Base-by-base conservation (phyloP, 768 basidiomycete genomes). In the Russula lepida region DNA sequence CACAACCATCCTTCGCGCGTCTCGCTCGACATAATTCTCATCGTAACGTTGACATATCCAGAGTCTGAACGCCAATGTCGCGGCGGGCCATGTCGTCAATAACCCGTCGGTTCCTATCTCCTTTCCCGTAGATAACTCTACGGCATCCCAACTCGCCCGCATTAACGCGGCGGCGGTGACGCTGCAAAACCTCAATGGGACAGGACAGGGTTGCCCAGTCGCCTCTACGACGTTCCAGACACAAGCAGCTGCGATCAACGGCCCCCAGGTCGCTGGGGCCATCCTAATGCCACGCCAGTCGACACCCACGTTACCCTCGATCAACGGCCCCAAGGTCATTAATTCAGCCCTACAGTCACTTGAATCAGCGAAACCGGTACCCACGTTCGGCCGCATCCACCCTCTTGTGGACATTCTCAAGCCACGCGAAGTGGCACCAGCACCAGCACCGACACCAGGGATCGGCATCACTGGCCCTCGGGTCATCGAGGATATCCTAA, bases 161-260 rank as follows among this genome's bases (percentile, higher is more conserved):
- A 73, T 90, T 56, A 76, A 80, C 56, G 79, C 85, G 32, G 77
- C 83, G 2, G 66, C 81, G 4, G 79, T 85, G 27, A 86, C 88
- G 0, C 75, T 89, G 21, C 88, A 89, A 73, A 90, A 89, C 71
- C 70, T 89, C 47, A 74, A 79, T 55, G 88, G 86, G 1, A 76
- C 84, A 0, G 88, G 86, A 46, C 69, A 75, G 4, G 87, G 86
- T 7, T 88, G 85, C 69, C 86, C 86, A 4, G 77, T 80, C 28
- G 79, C 78, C 1, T 77, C 84, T 7, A 86, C 87, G 0, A 88
- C 84, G 4, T 82, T 86, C 67, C 65, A 74, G 21, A 80, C 68
- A 7, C 71, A 69, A 58, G 57, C 53, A 15, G 49, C 64, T 21
- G 68, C 70, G 4, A 54, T 68, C 39, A 55, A 54, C 5, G 49